Conservation (phyloP, 2,329 filamentous ascomycete genomes). For the Hirsutella thompsonii region DNA sequence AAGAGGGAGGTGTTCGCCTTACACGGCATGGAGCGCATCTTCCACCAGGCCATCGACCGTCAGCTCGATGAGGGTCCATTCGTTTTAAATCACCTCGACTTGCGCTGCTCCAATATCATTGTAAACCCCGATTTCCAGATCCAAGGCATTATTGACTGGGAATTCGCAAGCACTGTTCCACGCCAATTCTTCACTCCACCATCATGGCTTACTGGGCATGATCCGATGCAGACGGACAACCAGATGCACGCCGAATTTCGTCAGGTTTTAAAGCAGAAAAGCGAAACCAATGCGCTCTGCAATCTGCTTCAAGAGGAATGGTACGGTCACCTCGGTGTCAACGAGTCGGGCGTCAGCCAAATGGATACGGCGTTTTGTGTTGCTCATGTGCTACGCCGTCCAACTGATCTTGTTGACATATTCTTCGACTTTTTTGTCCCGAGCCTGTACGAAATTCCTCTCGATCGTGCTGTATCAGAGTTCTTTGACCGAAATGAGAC, state of each 20-base stretch:
- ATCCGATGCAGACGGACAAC: constrained; percentile 1
- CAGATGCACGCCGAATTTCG: constrained; percentile 5
- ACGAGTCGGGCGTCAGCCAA: not conserved
- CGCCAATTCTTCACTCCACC: constrained; percentile 7
- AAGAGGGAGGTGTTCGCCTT: constrained; percentile 7
- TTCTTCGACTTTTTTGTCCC: constrained; percentile 6
- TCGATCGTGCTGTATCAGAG: constrained; percentile 5
- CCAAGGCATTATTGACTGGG: constrained; percentile 15
- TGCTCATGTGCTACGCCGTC: constrained; percentile 7
- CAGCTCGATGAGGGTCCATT: constrained; percentile 7
- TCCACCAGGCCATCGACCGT: constrained; percentile 5
- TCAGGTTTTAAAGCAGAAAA: constrained; percentile 5
- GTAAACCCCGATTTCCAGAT: constrained; percentile 11
- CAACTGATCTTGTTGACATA: constrained; percentile 4
- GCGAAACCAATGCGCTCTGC: constrained; percentile 1
- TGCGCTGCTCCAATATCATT: constrained; percentile 12
- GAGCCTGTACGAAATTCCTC: constrained; percentile 2
- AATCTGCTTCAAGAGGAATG: constrained; percentile 6
- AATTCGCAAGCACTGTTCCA: constrained; percentile 10
- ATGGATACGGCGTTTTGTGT: constrained; percentile 6
- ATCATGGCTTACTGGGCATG: constrained; percentile 9
- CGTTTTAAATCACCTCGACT: constrained; percentile 11
- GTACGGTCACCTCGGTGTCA: constrained; percentile 4
- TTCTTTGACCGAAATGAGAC: constrained; percentile 6
- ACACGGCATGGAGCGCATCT: constrained; percentile 6